Percentiles rank a stretch among this genome's conserved stretches.
These are phyloP conservation scores for Heliophila coronopifolia DNA, from an alignment of 441 rosid genomes.

Conservation along the genomic window DNA sequence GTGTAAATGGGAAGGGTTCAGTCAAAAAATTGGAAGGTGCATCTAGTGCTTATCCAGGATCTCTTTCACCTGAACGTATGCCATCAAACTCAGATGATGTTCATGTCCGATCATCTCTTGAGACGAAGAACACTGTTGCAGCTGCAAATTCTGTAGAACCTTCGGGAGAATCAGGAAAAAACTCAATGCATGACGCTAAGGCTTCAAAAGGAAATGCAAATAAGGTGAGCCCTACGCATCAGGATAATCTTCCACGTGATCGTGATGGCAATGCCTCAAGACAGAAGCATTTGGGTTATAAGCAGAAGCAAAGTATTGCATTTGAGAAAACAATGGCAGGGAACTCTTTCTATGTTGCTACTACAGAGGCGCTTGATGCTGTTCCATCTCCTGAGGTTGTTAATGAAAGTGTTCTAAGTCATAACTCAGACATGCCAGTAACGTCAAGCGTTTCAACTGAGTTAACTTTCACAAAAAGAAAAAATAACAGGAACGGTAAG, in stretches of 20 bases:
- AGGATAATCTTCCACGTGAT: conserved; percentile 28
- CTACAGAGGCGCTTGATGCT: conserved; percentile 34
- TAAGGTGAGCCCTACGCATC: conserved; percentile 29
- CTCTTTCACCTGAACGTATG: conserved; percentile 25
- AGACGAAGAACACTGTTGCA: conserved; percentile 21
- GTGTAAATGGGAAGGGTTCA: conserved; percentile 37
- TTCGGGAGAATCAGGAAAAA: conserved; percentile 28
- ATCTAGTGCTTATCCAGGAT: conserved; percentile 23
- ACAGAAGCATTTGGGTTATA: conserved; percentile 47
- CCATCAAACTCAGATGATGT: conserved; percentile 23
- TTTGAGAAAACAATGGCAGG: conserved; percentile 41
- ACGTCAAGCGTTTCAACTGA: conserved; percentile 37
- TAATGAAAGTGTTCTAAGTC: conserved; percentile 31
- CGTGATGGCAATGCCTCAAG: conserved; percentile 37
- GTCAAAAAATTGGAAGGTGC: conserved; percentile 36
- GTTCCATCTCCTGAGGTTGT: conserved; percentile 30
- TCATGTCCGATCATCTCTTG: conserved; percentile 19
- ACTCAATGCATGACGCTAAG: conserved; percentile 22
- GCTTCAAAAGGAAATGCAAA: conserved; percentile 30
- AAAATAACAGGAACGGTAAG: conserved; percentile 52
- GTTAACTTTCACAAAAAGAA: conserved; percentile 49
- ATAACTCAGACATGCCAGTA: conserved; percentile 35
- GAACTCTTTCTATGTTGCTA: conserved; percentile 28
- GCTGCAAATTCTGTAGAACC: conserved; percentile 37
- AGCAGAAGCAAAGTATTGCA: conserved; percentile 44